These are phyloP conservation scores for Cystofilobasidium ferigula DNA, from an alignment of 768 basidiomycete genomes.

Conservation along the genomic window DNA sequence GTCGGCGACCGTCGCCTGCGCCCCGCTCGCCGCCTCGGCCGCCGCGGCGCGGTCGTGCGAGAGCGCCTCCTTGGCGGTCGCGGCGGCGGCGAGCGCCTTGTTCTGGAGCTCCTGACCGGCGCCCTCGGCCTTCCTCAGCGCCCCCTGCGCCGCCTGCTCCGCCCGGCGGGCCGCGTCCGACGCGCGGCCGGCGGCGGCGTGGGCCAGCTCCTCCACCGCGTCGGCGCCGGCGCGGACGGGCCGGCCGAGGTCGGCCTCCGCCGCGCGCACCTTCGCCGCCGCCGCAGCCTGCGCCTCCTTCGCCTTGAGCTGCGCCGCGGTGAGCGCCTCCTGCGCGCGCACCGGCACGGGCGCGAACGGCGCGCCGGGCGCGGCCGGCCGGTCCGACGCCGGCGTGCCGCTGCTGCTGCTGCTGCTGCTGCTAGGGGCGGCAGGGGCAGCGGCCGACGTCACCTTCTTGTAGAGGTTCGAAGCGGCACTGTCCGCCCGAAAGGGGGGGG, in stretches of 20 bases:
- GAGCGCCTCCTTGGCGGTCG: constrained; percentile 10
- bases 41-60: constrained; percentile 26
- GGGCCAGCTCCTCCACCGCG: constrained; percentile 24
- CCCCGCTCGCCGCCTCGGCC: constrained; percentile 27
- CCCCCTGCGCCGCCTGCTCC: no score
- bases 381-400: constrained; percentile 2
- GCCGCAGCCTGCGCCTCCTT: neutral
- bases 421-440: neutral
- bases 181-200: constrained; percentile 28
- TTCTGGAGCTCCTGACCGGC: constrained; percentile 43
- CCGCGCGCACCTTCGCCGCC: constrained; percentile 7
- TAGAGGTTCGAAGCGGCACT: neutral
- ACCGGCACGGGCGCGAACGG: constrained; percentile 16
- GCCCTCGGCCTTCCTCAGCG: constrained; percentile 27
- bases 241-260: constrained; percentile 17
- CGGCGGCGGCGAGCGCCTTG: constrained; percentile 35
- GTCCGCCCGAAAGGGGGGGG: constrained; percentile 24
- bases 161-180: constrained; percentile 21
- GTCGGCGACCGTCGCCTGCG: constrained; percentile 30
- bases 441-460: constrained; percentile 9
- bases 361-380: constrained; percentile 12
- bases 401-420: no score
- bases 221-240: no score
- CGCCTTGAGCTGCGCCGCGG: constrained; percentile 5
- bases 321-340: neutral